Evolutionary conservation across 2,329 filamentous ascomycete genomes (phyloP), one percentile per base, ranked within the genome.

Genomic region (Aspergillus pseudoterreus): DNA sequence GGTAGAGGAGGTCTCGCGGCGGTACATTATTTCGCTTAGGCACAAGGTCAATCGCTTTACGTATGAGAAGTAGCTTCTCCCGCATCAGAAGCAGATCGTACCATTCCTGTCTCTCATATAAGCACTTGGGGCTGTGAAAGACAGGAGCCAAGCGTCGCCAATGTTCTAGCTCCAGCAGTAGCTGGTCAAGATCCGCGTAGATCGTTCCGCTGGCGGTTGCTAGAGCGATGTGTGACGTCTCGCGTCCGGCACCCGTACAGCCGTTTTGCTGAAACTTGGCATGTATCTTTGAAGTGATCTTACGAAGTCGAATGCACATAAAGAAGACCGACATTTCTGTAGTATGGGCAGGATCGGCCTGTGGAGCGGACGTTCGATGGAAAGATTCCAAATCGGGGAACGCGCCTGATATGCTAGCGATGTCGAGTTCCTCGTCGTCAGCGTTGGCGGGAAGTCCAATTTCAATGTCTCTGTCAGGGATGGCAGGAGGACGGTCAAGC

Each of bases 21-120:
- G 71, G 70, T 1, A 61, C 56, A 1, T 67, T 67, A 4, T 67
- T 64, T 3, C 59, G 53, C 22, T 69, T 71, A 0, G 72, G 69
- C 0, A 72, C 60, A 2, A 72, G 59, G 22, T 76, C 67, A 9
- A 78, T 70, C 0, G 73, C 74, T 1, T 71, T 67, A 41, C 76
- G 63, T 0, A 76, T 57, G 0, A 77, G 63, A 1, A 71, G 61
- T 0, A 77, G 58, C 17, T 66, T 61, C 41, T 78, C 76, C 30
- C 74, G 69, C 4, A 71, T 66, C 1, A 65, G 58, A 3, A 77
- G 57, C 12, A 76, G 66, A 36, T 78, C 73, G 35, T 75, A 76
- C 73, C 73, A 79, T 19, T 74, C 71, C 8, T 69, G 62, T 5
- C 64, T 66, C 49, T 78, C 70, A 36, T 76, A 79, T 0, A 78